Evolutionary conservation across 164 flowering plant species (phyloP), one percentile per base, ranked within the genome.

Genomic region (Vitis rupestris): DNA sequence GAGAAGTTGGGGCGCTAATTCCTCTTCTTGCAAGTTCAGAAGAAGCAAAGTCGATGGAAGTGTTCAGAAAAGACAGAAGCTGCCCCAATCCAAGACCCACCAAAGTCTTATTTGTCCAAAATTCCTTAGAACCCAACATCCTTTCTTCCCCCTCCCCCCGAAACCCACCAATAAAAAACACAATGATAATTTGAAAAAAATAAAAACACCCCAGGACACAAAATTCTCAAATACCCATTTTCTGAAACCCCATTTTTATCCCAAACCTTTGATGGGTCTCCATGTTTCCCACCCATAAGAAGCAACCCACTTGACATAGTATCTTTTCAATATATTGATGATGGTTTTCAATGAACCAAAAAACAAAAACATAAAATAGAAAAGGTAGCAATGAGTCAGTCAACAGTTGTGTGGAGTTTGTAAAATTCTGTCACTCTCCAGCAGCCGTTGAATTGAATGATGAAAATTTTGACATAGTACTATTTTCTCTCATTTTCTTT

Each of bases 1-100:
- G 99, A 9, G 97, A 90, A 31, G 97, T 92, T 59, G 97, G 98
- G 7, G 97, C 98, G 81, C 89, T 83, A 51, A 94, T 87, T 74
- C 97, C 97, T 94, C 68, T 8, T 73, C 86, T 88, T 23, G 97
- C 90, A 1, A 94, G 88, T 19, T 19, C 19, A 19, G 19, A 19
- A 19, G 19, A 19, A 19, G 19, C 19, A 19, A 19, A 19, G 19
- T 19, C 19, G 19, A 1, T 19, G 19, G 19, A 19, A 19, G 19
- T 19, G 19, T 19, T 19, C 19, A 19, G 19, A 19, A 19, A 1
- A 19, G 19, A 19, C 19, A 19, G 19, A 19, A 19, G 19, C 19
- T 19, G 19, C 19, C 19, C 19, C 19, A 19, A 19, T 19, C 19
- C 19, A 19, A 19, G 19, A 19, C 19, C 19, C 19, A 85, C 55